Evolutionary conservation across 2,329 filamentous ascomycete genomes (phyloP), one percentile per base, ranked within the genome.

Genomic region (Alternaria sp.): DNA sequence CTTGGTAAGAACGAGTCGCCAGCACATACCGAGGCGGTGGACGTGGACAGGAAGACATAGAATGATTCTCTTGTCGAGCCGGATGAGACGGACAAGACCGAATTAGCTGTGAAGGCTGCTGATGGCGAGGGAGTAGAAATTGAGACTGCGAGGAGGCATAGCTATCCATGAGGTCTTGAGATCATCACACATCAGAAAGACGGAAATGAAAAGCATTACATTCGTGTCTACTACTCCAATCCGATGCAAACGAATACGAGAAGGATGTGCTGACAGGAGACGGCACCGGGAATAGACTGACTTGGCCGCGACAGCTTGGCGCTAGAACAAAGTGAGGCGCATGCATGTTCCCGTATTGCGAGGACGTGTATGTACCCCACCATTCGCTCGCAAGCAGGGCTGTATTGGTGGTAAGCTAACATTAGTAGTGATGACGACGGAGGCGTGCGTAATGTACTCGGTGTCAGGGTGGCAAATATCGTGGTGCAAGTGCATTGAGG

Each of bases 1-100:
- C 41, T 59, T 30, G 46, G 45, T 41, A 71, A 71, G 60, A 55
- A 63, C 3, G 60, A 48, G 5, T 61, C 62, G 16, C 64, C 69
- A 20, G 48, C 65, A 11, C 57, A 59, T 46, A 62, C 49, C 6
- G 67, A 70, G 63, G 59, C 63, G 5, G 58, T 68, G 18, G 48
- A 65, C 7, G 7, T 22, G 0, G 64, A 60, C 10, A 55, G 59
- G 40, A 66, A 67, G 60, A 54, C 54, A 46, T 60, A 57, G 53
- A 22, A 46, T 16, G 48, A 34, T 25, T 45, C 30, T 45, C 27
- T 49, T 16, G 10, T 50, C 14, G 46, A 50, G 34, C 11, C 11
- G 20, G 28, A 30, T 30, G 28, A 30, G 11, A 11, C 28, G 11
- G 28, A 30, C 10, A 11, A 11, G 28, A 30, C 22, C 8, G 11